Evolutionary conservation across 257 asterid species (phyloP).

Genomic region (Nicotiana paniculata): DNA sequence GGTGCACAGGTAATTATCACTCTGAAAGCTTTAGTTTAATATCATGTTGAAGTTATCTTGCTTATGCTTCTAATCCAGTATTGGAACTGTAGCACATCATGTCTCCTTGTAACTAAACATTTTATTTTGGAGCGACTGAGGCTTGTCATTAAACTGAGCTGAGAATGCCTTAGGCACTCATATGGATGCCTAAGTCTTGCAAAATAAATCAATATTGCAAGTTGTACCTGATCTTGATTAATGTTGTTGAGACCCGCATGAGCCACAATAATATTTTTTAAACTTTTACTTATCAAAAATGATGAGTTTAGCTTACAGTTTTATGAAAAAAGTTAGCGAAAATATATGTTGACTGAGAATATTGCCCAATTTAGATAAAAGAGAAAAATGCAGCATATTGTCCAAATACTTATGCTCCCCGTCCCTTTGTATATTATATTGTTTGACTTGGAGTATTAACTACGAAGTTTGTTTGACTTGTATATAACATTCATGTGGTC

Average conservation of each 20-base stretch:
- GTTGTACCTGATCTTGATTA: not conserved
- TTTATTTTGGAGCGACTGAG: not conserved
- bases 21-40: not conserved
- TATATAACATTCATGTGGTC: constrained; percentile 5
- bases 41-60: not conserved
- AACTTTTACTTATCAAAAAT: not conserved
- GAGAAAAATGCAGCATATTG: not conserved
- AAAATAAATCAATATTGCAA: not conserved
- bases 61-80: not conserved
- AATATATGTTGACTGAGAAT: not conserved
- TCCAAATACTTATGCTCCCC: not conserved
- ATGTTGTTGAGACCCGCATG: not conserved
- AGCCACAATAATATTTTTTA: not conserved
- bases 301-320: not conserved
- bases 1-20: constrained; percentile 84
- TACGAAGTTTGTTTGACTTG: not conserved
- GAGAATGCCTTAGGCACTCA: not conserved
- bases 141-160: not conserved
- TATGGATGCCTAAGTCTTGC: not conserved
- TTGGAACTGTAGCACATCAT: not conserved
- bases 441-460: not conserved
- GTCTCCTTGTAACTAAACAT: not conserved
- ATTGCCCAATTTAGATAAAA: not conserved
- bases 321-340: not conserved
- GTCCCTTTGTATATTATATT: not conserved